A percentile compares a stretch with the other conserved stretches of the same genome.
Evolutionary conservation across 108 stramenopile genomes (phyloP).

Genomic region (Conticribra guillardii): DNA sequence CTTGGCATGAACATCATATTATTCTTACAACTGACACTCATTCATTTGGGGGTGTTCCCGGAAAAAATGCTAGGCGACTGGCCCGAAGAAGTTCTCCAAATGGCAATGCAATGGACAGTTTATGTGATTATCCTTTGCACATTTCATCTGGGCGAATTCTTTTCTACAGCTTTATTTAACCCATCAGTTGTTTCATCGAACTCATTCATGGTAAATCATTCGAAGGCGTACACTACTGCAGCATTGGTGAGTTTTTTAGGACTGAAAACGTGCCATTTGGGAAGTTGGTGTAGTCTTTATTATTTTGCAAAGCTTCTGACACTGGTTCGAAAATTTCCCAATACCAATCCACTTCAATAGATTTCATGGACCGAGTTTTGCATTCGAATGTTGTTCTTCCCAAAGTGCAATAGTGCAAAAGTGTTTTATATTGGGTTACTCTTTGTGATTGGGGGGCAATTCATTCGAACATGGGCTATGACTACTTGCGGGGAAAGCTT

Average conservation of each 20-base stretch:
- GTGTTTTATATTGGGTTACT: slow-evolving; percentile 58
- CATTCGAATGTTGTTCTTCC: slow-evolving; percentile 68
- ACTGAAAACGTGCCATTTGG: no score
- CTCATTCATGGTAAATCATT: slow-evolving; percentile 95
- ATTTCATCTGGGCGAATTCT: slow-evolving; percentile 91
- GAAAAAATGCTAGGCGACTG: slow-evolving; percentile 11
- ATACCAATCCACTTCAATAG: slow-evolving; percentile 17
- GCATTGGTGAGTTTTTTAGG: slow-evolving; percentile 67
- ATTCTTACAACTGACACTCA: slow-evolving; percentile 22
- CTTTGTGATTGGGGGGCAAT: slow-evolving; percentile 76
- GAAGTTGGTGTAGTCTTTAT: not conserved
- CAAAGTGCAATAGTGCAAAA: slow-evolving; percentile 27
- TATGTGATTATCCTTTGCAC: slow-evolving; percentile 65
- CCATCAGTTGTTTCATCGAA: slow-evolving; percentile 65
- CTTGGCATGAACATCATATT: slow-evolving; percentile 52
- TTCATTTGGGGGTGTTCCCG: slow-evolving; percentile 8
- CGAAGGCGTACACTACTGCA: slow-evolving; percentile 89
- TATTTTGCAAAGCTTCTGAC: not conserved
- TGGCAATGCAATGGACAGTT: slow-evolving; percentile 72
- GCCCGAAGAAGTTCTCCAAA: slow-evolving; percentile 25
- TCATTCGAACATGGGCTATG: slow-evolving; percentile 90
- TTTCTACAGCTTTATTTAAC: slow-evolving; percentile 80
- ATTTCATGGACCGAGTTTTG: slow-evolving; percentile 86
- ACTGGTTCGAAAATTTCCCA: slow-evolving; percentile 6
- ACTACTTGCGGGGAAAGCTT: slow-evolving; percentile 92